Conservation (phyloP, 1,139 yeast species). For the Blastobotrys arbuscula region DNA sequence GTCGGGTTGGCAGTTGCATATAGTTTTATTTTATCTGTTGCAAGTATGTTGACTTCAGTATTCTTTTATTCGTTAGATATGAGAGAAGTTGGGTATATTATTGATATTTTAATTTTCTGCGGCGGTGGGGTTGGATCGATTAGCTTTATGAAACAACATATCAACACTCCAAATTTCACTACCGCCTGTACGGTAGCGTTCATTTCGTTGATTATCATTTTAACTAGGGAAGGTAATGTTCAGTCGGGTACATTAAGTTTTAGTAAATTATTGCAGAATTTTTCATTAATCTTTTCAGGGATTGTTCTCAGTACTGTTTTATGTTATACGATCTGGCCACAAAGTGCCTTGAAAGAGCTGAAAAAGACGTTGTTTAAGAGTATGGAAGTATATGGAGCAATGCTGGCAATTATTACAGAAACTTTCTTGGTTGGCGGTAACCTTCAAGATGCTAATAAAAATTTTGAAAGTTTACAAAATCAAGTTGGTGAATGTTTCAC, state of each 20-base stretch:
- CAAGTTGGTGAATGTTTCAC: constrained; percentile 41
- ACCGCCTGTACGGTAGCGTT: constrained; percentile 79
- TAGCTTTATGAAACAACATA: constrained; percentile 63
- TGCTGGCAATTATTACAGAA: constrained; percentile 46
- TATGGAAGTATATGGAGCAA: constrained; percentile 48
- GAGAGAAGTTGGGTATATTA: constrained; percentile 48
- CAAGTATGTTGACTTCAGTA: constrained; percentile 51
- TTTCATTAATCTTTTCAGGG: constrained; percentile 58
- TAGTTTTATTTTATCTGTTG: constrained; percentile 51
- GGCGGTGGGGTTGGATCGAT: constrained; percentile 58
- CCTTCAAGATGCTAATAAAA: constrained; percentile 25
- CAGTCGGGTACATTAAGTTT: constrained; percentile 60
- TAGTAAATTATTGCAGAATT: constrained; percentile 49
- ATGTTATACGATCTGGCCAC: constrained; percentile 63
- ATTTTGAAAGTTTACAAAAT: constrained; percentile 37
- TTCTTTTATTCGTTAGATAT: constrained; percentile 43
- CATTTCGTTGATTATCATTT: constrained; percentile 62
- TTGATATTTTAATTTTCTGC: constrained; percentile 50
- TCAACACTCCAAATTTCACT: constrained; percentile 64
- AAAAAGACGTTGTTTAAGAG: constrained; percentile 47
- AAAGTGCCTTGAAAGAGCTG: constrained; percentile 48
- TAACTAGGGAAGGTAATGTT: constrained; percentile 70
- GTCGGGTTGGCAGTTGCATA: constrained; percentile 52
- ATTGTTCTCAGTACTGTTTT: constrained; percentile 51
- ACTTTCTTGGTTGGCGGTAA: constrained; percentile 47